Conservation (phyloP, 1,284 basidiomycete species). For the Tausonia pullulans region DNA sequence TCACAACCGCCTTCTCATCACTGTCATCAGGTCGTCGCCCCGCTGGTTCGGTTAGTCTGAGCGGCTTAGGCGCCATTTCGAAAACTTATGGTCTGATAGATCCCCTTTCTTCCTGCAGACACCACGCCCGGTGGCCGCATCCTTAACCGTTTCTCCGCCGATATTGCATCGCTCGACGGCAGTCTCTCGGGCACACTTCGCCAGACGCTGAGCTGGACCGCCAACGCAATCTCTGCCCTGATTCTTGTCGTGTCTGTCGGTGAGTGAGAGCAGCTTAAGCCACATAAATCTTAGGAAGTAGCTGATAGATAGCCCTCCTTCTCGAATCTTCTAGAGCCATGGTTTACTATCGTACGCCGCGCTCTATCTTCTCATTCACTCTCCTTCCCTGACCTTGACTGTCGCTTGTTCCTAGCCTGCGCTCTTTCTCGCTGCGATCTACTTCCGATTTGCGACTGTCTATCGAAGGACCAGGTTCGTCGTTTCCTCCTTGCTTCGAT, state of each 20-base stretch:
- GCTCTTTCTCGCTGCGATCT: constrained; percentile 53
- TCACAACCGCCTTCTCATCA: constrained; percentile 42
- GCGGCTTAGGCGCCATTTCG: too few relatives aligned
- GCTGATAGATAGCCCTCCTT: too few relatives aligned
- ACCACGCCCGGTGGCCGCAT: constrained; percentile 31
- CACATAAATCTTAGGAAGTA: too few relatives aligned
- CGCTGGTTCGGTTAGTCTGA: not conserved
- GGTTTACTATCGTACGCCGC: too few relatives aligned
- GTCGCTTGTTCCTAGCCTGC: constrained; percentile 52
- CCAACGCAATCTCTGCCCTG: not conserved
- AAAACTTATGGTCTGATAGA: not conserved
- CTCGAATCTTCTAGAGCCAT: too few relatives aligned
- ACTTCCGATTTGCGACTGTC: constrained; percentile 45
- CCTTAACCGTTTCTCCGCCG: constrained; percentile 65
- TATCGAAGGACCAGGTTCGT: constrained; percentile 45
- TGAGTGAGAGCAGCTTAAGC: too few relatives aligned
- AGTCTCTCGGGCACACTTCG: constrained; percentile 38
- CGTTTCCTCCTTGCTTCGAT: not conserved
- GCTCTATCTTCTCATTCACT: not conserved
- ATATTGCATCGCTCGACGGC: constrained; percentile 59
- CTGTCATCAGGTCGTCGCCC: not conserved
- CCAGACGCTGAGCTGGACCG: constrained; percentile 3
- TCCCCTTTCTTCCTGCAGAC: not conserved
- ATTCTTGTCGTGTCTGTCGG: too few relatives aligned
- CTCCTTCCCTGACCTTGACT: constrained; percentile 31